Evolutionary conservation across 2,329 filamentous ascomycete genomes (phyloP).

Genomic region (Dothideomycetes sp.): DNA sequence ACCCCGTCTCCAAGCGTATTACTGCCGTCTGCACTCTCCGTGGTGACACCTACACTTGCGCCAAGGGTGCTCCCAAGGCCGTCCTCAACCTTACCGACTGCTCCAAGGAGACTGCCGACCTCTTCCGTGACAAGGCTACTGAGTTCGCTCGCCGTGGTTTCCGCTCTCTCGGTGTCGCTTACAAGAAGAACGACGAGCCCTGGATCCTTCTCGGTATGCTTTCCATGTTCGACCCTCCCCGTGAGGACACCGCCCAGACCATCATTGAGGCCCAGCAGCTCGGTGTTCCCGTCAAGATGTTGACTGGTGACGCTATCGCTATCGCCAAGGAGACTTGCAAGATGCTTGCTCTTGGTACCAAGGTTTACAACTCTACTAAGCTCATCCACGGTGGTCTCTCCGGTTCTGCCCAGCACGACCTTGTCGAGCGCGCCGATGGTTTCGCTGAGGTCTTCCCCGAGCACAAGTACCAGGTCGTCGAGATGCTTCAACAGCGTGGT

Average conservation of each 20-base stretch:
- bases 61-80: conserved; percentile 70
- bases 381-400: conserved; percentile 67
- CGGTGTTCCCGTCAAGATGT: conserved; percentile 71
- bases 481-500: conserved; percentile 65
- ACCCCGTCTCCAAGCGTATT: conserved; percentile 72
- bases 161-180: conserved; percentile 69
- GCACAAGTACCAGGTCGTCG: conserved; percentile 68
- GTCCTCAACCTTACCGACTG: conserved; percentile 62
- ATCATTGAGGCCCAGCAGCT: conserved; percentile 68
- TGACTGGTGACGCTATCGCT: conserved; percentile 71
- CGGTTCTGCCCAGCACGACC: conserved; percentile 64
- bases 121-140: conserved; percentile 63
- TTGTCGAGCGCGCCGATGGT: conserved; percentile 65
- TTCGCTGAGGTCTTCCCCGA: conserved; percentile 68
- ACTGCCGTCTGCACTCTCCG: conserved; percentile 61
- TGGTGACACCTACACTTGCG: conserved; percentile 61
- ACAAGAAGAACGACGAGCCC: conserved; percentile 65
- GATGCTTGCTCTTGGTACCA: conserved; percentile 69
- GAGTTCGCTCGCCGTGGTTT: conserved; percentile 73
- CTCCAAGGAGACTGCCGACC: conserved; percentile 52
- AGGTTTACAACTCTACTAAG: conserved; percentile 73
- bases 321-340: conserved; percentile 77
- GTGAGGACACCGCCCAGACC: conserved; percentile 70
- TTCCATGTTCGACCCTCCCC: conserved; percentile 72
- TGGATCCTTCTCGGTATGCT: conserved; percentile 69